Evolutionary conservation across 2,329 filamentous ascomycete genomes (phyloP), one percentile per base, ranked within the genome.

Genomic region (Coniochaeta pulveracea): DNA sequence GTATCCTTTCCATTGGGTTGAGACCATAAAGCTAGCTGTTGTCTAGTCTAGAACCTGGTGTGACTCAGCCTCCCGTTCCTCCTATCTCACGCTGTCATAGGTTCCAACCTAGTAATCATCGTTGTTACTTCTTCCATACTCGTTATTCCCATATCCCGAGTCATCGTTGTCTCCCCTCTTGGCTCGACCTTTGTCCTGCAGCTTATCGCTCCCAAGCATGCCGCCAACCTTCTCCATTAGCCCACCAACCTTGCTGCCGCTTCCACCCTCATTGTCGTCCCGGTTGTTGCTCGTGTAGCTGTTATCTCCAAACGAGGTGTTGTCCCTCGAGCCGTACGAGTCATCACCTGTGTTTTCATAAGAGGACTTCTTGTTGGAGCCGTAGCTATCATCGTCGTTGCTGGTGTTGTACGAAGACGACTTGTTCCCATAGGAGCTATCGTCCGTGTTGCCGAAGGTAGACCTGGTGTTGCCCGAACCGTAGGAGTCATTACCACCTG

Each of bases 181-280:
- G 44, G 52, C 56, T 6, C 52, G 50, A 4, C 71, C 72, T 52
- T 65, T 69, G 42, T 63, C 51, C 35, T 56, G 56, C 10, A 75
- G 36, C 26, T 52, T 55, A 11, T 63, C 56, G 42, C 59, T 71
- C 34, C 63, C 52, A 40, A 77, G 43, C 32, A 66, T 43, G 10
- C 53, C 49, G 7, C 71, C 69, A 5, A 63, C 65, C 59, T 73
- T 76, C 55, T 78, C 69, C 50, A 76, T 55, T 16, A 76, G 36
- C 54, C 71, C 75, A 29, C 72, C 72, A 15, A 71, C 34, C 11
- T 61, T 63, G 33, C 65, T 69, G 46, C 69, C 63, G 10, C 45
- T 45, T 28, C 28, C 28, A 14, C 28, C 22, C 3, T 28, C 34
- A 12, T 33, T 34, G 24, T 36, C 40, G 32, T 31, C 35, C 3